These are phyloP conservation scores for Ceratonia siliqua DNA, from an alignment of 306 rosid genomes.

Conservation along the genomic window DNA sequence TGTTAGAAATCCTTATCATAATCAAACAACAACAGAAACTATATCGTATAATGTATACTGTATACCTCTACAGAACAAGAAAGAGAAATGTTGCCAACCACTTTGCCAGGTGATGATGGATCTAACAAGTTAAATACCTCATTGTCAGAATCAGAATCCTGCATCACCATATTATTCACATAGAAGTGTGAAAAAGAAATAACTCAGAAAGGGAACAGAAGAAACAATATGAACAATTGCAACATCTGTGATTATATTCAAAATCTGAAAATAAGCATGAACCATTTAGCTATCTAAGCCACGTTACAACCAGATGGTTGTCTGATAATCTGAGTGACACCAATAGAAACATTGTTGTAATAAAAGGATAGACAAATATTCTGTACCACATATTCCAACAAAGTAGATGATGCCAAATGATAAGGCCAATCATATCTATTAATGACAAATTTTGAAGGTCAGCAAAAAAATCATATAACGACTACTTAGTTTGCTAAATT, in stretches of 20 bases:
- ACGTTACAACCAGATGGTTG: neutral
- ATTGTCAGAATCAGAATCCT: constrained; percentile 62
- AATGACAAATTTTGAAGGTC: neutral
- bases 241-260: neutral
- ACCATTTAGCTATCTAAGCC: neutral
- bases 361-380: neutral
- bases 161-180: constrained; percentile 37
- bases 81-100: constrained; percentile 71
- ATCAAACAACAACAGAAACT: constrained; percentile 22
- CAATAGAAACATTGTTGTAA: neutral
- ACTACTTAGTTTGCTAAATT: neutral
- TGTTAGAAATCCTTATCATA: constrained; percentile 37
- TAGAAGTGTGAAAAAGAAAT: constrained; percentile 25
- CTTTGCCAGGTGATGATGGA: constrained; percentile 66
- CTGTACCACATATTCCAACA: neutral
- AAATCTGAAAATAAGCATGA: neutral
- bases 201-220: constrained; percentile 6
- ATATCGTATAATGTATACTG: constrained; percentile 6
- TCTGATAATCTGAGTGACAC: neutral
- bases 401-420: neutral
- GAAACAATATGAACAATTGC: constrained; percentile 8
- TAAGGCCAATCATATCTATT: neutral
- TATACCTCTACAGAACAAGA: constrained; percentile 86
- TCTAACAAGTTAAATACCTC: constrained; percentile 66
- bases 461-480: neutral